phyloP scores from a whole-genome alignment of 345 rosid genomes.

The Corchorus capsularis region DNA sequence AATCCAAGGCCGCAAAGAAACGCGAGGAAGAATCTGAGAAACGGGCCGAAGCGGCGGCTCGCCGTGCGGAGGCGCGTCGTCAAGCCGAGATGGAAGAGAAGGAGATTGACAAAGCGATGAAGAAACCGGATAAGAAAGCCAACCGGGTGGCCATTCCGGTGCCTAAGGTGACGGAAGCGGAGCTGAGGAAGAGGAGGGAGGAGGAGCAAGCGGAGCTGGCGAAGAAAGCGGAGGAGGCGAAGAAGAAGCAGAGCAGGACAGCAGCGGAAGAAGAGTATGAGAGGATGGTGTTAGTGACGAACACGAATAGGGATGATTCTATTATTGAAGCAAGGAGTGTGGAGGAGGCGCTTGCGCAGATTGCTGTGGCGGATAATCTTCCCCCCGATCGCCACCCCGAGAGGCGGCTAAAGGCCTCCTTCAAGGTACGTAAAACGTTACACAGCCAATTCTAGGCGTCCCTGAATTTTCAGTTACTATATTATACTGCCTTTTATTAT shows the following conservation, averaged over 20 bases:
- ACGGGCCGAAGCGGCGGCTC: constrained; percentile 72
- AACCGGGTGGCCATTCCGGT: constrained; percentile 72
- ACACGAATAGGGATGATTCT: constrained; percentile 87
- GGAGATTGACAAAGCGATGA: constrained; percentile 66
- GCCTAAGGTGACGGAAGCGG: constrained; percentile 87
- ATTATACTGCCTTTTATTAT: neutral
- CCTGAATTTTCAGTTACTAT: neutral
- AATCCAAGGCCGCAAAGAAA: constrained; percentile 81
- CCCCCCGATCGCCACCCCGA: constrained; percentile 88
- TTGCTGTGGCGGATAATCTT: constrained; percentile 64
- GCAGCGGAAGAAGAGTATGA: constrained; percentile 95
- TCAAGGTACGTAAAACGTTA: constrained; percentile 54
- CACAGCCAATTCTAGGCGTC: neutral
- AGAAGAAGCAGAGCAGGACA: constrained; percentile 60
- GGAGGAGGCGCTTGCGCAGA: constrained; percentile 82
- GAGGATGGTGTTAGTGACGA: constrained; percentile 68
- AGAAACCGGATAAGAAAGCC: constrained; percentile 87
- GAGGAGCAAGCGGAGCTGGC: constrained; percentile 72
- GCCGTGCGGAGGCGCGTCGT: constrained; percentile 68
- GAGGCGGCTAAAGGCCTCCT: constrained; percentile 86
- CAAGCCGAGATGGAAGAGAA: constrained; percentile 84
- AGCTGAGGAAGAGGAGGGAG: constrained; percentile 56
- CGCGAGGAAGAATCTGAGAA: constrained; percentile 92
- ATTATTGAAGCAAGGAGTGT: constrained; percentile 81
- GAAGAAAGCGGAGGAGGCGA: constrained; percentile 71